Evolutionary conservation across 257 asterid species (phyloP).

Genomic region (Buddleja alternifolia): DNA sequence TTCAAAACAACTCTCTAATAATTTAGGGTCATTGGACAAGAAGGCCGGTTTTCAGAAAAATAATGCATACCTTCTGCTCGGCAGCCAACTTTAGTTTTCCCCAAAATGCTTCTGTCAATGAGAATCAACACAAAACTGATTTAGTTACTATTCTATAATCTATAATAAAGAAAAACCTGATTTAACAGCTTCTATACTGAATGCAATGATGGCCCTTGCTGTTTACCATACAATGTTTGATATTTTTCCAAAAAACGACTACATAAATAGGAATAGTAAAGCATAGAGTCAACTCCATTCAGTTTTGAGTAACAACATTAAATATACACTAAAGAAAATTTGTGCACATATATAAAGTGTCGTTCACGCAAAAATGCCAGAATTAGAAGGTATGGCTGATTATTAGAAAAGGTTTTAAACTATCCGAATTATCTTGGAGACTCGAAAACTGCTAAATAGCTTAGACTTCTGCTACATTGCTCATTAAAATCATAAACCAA

Average conservation of each 20-base stretch:
- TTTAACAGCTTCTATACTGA: constrained; percentile 12
- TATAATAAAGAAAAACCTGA: constrained; percentile 14
- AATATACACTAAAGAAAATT: not conserved
- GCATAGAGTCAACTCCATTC: not conserved
- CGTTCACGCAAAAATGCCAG: not conserved
- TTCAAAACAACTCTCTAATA: not conserved
- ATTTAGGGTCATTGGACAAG: constrained; percentile 23
- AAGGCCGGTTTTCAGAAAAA: constrained; percentile 9
- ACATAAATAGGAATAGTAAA: not conserved
- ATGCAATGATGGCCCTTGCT: constrained; percentile 12
- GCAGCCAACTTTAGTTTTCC: constrained; percentile 65
- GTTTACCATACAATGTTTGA: constrained; percentile 6
- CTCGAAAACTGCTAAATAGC: constrained; percentile 2
- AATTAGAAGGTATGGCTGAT: constrained; percentile 13
- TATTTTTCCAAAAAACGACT: not conserved
- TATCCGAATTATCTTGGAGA: not conserved
- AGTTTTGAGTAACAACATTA: not conserved
- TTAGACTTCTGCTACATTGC: not conserved
- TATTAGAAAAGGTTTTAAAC: not conserved
- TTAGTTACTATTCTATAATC: constrained; percentile 28
- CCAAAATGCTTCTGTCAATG: constrained; percentile 73
- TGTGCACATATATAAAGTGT: not conserved
- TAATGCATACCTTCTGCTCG: constrained; percentile 63
- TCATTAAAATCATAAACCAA: not conserved
- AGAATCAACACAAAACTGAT: constrained; percentile 29